Percentiles rank a stretch among this genome's conserved stretches.
Evolutionary conservation across 2,329 filamentous ascomycete species (phyloP).

Genomic region (Cadophora luteo-olivacea): DNA sequence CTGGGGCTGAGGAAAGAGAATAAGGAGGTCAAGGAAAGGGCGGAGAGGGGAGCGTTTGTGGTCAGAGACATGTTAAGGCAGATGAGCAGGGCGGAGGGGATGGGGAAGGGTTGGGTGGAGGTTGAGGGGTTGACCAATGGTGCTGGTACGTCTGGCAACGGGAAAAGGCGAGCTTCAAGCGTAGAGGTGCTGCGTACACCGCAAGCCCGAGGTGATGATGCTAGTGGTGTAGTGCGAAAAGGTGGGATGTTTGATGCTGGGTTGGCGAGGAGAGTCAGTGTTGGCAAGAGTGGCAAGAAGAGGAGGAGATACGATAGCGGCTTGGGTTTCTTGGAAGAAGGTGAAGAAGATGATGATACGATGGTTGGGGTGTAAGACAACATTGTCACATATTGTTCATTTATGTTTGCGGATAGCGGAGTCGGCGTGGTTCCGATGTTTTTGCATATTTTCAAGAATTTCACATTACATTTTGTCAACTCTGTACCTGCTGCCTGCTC

Average conservation of each 20-base stretch:
- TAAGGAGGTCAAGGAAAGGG: slow-evolving; percentile 54
- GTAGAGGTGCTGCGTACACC: neutral
- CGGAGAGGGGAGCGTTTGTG: slow-evolving; percentile 51
- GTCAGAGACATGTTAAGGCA: slow-evolving; percentile 59
- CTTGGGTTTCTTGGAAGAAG: slow-evolving; percentile 60
- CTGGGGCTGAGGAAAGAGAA: slow-evolving; percentile 55
- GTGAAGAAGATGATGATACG: slow-evolving; percentile 37
- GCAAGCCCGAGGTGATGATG: neutral
- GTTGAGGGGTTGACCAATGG: slow-evolving; percentile 24
- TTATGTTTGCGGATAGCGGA: neutral
- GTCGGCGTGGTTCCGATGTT: neutral
- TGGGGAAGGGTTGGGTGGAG: slow-evolving; percentile 53
- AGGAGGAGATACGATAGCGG: slow-evolving; percentile 61
- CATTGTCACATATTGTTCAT: neutral
- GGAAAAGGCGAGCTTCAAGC: slow-evolving; percentile 11
- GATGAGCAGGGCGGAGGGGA: slow-evolving; percentile 54
- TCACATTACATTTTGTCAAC: too few relatives aligned
- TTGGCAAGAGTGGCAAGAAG: slow-evolving; percentile 45
- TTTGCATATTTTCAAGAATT: too few relatives aligned
- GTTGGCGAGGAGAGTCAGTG: slow-evolving; percentile 39
- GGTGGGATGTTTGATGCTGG: slow-evolving; percentile 36
- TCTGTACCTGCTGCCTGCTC: too few relatives aligned
- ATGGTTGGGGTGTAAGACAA: slow-evolving; percentile 6
- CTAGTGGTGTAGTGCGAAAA: slow-evolving; percentile 25
- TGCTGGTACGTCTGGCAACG: neutral